Evolutionary conservation across 768 basidiomycete genomes (phyloP).

Genomic region (Hygrophorus russula): DNA sequence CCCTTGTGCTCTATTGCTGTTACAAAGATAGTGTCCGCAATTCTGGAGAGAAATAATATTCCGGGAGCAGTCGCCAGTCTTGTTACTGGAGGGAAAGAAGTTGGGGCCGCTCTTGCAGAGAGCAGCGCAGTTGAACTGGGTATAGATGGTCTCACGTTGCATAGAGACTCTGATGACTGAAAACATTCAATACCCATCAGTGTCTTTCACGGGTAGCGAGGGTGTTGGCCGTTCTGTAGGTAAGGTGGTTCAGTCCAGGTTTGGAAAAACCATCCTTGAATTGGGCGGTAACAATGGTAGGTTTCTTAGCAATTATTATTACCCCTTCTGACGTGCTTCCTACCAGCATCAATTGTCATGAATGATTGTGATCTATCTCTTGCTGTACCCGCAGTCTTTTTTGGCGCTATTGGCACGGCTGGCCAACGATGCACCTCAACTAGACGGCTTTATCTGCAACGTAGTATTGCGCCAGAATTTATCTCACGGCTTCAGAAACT

Average conservation of each 20-base stretch:
- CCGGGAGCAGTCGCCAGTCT: slow-evolving; percentile 79
- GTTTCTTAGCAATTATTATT: slow-evolving; percentile 10
- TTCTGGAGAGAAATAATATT: slow-evolving; percentile 74
- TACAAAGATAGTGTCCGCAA: slow-evolving; percentile 69
- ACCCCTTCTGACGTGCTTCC: slow-evolving; percentile 11
- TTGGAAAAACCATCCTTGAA: slow-evolving; percentile 85
- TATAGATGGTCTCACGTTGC: slow-evolving; percentile 18
- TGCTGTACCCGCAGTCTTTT: slow-evolving; percentile 85
- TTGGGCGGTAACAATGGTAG: slow-evolving; percentile 93
- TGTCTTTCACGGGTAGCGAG: slow-evolving; percentile 95
- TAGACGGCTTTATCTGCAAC: slow-evolving; percentile 82
- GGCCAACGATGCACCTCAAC: slow-evolving; percentile 86
- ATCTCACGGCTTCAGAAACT: slow-evolving; percentile 61
- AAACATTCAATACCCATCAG: slow-evolving; percentile 26
- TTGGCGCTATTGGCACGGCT: slow-evolving; percentile 81
- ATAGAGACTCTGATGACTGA: neutral
- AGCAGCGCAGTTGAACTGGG: slow-evolving; percentile 71
- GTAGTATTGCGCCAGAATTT: slow-evolving; percentile 64
- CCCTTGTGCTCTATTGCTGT: slow-evolving; percentile 87
- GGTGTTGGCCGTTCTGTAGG: slow-evolving; percentile 79
- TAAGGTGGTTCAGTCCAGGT: slow-evolving; percentile 74
- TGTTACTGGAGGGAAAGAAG: slow-evolving; percentile 72
- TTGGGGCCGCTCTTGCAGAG: slow-evolving; percentile 70
- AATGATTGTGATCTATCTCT: slow-evolving; percentile 87
- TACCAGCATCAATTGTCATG: slow-evolving; percentile 79